Evolutionary conservation across 208 protist genomes (phyloP).

Genomic region (Leishmania tarentolae): DNA sequence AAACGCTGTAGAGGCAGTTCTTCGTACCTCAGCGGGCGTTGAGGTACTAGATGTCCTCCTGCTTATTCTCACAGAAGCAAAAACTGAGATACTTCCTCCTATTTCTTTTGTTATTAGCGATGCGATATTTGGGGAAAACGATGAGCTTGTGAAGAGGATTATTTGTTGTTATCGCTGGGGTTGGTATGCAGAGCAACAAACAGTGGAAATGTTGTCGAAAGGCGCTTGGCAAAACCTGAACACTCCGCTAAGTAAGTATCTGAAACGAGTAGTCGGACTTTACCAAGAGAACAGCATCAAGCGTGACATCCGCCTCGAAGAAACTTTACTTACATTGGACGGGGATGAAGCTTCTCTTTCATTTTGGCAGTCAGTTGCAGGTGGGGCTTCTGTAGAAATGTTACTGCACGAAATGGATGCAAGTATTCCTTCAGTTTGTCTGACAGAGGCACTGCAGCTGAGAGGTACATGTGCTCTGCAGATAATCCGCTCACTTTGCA

Average conservation of each 20-base stretch:
- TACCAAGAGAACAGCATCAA: background rate
- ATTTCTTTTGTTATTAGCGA: background rate
- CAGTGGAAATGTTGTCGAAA: background rate
- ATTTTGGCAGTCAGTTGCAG: background rate
- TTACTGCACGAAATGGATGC: background rate
- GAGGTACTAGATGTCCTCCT: conserved; percentile 12
- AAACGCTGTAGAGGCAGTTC: conserved; percentile 4
- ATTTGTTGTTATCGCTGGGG: conserved; percentile 9
- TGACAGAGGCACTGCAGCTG: background rate
- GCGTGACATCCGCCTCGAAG: background rate
- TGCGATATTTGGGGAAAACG: background rate
- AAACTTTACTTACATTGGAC: background rate
- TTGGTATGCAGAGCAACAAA: conserved; percentile 5
- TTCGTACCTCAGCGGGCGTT: background rate
- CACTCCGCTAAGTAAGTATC: background rate
- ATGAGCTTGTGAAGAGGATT: conserved; percentile 2
- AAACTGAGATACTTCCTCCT: background rate
- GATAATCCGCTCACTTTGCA: background rate
- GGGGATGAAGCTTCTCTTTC: background rate
- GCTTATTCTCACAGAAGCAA: conserved; percentile 7
- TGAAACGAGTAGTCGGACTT: background rate
- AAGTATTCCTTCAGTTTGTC: background rate
- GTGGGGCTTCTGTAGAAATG: background rate
- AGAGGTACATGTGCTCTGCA: background rate
- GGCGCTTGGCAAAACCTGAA: background rate